Percentiles rank a stretch among this genome's conserved stretches.
phyloP scores from a whole-genome alignment of 164 flowering plant genomes.

The Berberis vulgaris region DNA sequence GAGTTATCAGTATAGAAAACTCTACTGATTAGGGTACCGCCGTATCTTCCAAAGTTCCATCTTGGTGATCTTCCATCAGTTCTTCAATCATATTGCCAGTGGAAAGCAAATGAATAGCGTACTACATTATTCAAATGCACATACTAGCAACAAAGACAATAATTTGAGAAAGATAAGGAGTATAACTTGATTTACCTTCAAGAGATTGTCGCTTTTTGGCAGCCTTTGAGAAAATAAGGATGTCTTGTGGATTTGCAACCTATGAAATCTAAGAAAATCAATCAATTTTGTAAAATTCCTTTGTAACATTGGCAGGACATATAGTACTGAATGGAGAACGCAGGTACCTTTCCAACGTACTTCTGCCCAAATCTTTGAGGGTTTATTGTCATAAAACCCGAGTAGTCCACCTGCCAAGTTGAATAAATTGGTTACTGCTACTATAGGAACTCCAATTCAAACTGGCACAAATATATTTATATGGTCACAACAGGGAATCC shows the following conservation, averaged over 20 bases:
- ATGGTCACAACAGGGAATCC: too few species aligned
- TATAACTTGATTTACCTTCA: conserved; percentile 41
- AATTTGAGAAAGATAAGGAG: neutral
- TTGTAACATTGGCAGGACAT: neutral
- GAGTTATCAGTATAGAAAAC: too few species aligned
- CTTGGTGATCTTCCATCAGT: too few species aligned
- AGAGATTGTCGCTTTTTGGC: conserved; percentile 37
- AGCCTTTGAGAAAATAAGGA: conserved; percentile 91
- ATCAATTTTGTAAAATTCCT: conserved; percentile 4
- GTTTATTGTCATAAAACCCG: conserved; percentile 96
- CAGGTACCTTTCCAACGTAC: conserved; percentile 90
- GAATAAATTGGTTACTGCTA: neutral
- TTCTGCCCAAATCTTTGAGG: conserved; percentile 99
- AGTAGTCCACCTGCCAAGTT: conserved; percentile 77
- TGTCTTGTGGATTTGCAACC: conserved; percentile 99
- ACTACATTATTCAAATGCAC: too few species aligned
- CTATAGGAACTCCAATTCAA: neutral
- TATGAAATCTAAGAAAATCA: conserved; percentile 20
- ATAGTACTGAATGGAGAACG: conserved; percentile 5
- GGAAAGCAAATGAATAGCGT: too few species aligned
- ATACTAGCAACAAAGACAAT: neutral
- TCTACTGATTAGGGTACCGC: too few species aligned
- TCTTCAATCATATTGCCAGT: too few species aligned
- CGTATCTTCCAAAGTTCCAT: too few species aligned
- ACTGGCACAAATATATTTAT: too few species aligned